phyloP scores from a whole-genome alignment of 1,284 basidiomycete genomes.

The Apiotrichum sp. region DNA sequence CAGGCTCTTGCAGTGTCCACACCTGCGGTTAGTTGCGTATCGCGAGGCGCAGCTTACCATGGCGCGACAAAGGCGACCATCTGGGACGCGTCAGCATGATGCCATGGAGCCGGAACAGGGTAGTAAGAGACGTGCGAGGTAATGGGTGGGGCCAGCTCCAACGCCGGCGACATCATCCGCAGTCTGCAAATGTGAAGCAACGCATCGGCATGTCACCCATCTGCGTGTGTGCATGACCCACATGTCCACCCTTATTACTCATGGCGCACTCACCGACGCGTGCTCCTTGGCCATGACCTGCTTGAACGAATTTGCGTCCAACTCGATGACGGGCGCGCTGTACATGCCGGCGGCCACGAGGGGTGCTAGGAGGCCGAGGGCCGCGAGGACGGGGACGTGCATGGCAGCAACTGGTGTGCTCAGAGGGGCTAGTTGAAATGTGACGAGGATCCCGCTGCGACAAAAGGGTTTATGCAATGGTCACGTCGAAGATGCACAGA shows the following conservation, averaged over 20 bases:
- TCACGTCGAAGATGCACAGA: no score
- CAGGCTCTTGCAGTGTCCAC: constrained; percentile 74
- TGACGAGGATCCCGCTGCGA: no score
- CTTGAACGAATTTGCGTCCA: constrained; percentile 67
- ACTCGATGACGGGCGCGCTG: constrained; percentile 64
- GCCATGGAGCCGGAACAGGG: no score
- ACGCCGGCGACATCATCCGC: no score
- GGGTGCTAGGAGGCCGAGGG: background rate
- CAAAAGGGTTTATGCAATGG: no score
- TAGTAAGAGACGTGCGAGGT: no score
- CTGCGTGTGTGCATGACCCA: no score
- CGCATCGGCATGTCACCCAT: background rate
- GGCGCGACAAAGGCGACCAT: constrained; percentile 84
- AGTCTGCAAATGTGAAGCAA: no score
- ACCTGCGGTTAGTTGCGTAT: constrained; percentile 12
- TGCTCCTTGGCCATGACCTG: constrained; percentile 71
- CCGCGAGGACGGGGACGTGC: constrained; percentile 11
- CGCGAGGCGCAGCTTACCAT: constrained; percentile 56
- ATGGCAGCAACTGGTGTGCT: background rate
- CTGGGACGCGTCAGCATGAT: constrained; percentile 20
- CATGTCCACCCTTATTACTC: background rate
- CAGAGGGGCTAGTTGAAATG: no score
- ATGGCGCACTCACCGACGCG: constrained; percentile 40
- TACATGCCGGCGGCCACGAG: constrained; percentile 68
- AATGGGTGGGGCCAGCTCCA: no score